These are phyloP conservation scores for Cryphonectria carpinicola DNA, from an alignment of 2,329 filamentous ascomycete genomes.

Conservation along the genomic window DNA sequence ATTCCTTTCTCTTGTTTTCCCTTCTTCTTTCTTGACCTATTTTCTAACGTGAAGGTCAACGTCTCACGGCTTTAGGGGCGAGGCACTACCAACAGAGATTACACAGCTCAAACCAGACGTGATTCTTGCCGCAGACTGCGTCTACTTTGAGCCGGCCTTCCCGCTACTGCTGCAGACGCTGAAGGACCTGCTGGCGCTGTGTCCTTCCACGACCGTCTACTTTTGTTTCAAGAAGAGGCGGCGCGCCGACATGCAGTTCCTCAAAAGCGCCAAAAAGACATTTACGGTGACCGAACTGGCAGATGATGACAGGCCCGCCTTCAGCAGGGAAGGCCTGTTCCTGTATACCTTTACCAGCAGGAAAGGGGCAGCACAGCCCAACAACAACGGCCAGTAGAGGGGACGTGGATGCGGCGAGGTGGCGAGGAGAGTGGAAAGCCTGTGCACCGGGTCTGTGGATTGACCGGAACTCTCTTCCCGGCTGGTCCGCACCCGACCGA, in stretches of 20 bases:
- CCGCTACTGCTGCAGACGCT: slow-evolving; percentile 83
- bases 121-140: slow-evolving; percentile 93
- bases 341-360: slow-evolving; percentile 61
- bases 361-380: neutral
- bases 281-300: slow-evolving; percentile 66
- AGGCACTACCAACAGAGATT: slow-evolving; percentile 58
- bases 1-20: neutral
- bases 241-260: slow-evolving; percentile 76
- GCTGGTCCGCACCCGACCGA: neutral
- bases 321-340: slow-evolving; percentile 62
- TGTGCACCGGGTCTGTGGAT: neutral
- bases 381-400: slow-evolving; percentile 9
- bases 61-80: slow-evolving; percentile 52
- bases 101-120: slow-evolving; percentile 69
- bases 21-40: neutral
- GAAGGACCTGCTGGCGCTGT: slow-evolving; percentile 72
- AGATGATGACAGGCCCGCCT: slow-evolving; percentile 63
- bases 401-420: neutral
- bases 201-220: slow-evolving; percentile 65
- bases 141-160: slow-evolving; percentile 96
- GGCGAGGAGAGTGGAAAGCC: neutral
- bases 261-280: slow-evolving; percentile 70
- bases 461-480: neutral
- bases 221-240: slow-evolving; percentile 97
- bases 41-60: slow-evolving; percentile 2